Conservation (phyloP, 352 stramenopile species). For the Phytophthora cactorum region DNA sequence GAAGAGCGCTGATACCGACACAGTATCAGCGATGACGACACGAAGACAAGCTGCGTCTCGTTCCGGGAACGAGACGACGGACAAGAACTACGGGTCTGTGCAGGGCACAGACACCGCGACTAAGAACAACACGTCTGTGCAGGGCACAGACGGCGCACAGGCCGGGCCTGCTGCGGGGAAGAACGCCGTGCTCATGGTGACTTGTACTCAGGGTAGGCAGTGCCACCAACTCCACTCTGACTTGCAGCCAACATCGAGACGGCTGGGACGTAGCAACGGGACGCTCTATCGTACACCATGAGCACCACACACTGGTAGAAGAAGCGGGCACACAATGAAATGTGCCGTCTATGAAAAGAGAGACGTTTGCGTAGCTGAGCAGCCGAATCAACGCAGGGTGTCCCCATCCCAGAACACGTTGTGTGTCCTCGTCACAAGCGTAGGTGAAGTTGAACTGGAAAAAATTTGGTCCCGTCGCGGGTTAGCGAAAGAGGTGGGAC, state of each 20-base stretch:
- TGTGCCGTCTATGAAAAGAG: neutral
- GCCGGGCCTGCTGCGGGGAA: no score
- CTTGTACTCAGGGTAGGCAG: neutral
- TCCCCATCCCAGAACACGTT: constrained; percentile 25
- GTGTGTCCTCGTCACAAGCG: neutral
- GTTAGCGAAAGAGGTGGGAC: constrained; percentile 9
- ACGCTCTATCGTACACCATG: neutral
- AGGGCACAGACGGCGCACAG: no score
- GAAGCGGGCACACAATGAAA: neutral
- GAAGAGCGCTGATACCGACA: no score
- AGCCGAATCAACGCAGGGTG: constrained; percentile 25
- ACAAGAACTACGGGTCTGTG: no score
- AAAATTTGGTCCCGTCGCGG: constrained; percentile 18
- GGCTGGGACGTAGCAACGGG: neutral
- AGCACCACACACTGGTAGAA: neutral
- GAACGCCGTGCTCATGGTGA: no score
- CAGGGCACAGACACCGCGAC: no score
- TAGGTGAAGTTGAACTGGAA: constrained; percentile 32
- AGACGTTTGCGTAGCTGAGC: constrained; percentile 14
- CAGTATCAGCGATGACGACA: no score
- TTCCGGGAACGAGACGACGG: no score
- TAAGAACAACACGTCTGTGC: no score
- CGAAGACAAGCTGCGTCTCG: no score
- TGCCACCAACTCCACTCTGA: neutral
- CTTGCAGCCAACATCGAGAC: neutral